Evolutionary conservation across 208 protist species (phyloP).

Genomic region (Leishmania turanica): DNA sequence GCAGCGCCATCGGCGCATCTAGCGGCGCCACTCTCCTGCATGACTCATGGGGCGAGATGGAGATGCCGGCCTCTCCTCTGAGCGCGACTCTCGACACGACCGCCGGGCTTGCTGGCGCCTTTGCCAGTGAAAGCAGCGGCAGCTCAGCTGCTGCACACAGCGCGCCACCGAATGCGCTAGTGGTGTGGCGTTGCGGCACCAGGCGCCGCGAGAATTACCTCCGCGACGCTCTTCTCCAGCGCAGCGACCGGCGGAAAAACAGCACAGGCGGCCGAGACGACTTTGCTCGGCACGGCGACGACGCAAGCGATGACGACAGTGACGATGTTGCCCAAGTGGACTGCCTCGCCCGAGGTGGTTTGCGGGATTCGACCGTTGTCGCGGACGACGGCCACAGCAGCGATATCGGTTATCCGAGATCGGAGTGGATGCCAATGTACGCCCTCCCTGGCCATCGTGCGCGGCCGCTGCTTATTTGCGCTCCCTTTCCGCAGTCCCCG

Average conservation of each 20-base stretch:
- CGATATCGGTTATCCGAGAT: conserved; percentile 1
- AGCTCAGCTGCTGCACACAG: conserved; percentile 17
- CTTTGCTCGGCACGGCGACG: background rate
- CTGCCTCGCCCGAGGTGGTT: background rate
- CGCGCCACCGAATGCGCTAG: conserved; percentile 24
- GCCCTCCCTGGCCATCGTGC: conserved; percentile 66
- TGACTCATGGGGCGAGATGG: conserved; percentile 25
- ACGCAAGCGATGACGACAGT: background rate
- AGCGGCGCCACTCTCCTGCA: conserved; percentile 12
- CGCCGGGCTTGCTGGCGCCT: background rate
- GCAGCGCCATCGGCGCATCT: background rate
- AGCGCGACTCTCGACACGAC: conserved; percentile 9
- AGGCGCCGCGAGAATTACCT: conserved; percentile 24
- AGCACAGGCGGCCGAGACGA: background rate
- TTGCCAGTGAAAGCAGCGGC: conserved; percentile 5
- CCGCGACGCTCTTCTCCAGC: conserved; percentile 25
- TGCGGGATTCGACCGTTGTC: background rate
- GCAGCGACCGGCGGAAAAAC: background rate
- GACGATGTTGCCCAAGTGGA: background rate
- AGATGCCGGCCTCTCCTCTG: conserved; percentile 1
- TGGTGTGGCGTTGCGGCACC: conserved; percentile 35
- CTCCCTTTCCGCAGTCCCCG: conserved; percentile 52
- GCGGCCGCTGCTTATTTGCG: conserved; percentile 62
- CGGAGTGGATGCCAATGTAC: conserved; percentile 43
- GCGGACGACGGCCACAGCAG: background rate